Evolutionary conservation across 352 stramenopile genomes (phyloP).

Genomic region (Pythium plurisporium): DNA sequence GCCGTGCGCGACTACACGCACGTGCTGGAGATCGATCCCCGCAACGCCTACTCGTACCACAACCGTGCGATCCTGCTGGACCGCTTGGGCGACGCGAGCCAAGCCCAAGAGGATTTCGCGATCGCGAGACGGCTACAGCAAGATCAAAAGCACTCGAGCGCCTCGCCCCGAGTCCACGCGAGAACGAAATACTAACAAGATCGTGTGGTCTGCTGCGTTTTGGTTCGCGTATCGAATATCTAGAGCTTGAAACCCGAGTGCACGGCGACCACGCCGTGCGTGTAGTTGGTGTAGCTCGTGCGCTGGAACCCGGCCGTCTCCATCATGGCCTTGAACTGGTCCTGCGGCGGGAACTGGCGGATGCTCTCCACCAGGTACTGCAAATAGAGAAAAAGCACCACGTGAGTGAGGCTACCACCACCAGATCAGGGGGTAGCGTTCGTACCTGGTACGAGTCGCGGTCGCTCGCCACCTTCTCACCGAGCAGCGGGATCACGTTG

Average conservation of each 20-base stretch:
- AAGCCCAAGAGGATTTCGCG: slow-evolving; percentile 39
- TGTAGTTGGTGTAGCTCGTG: slow-evolving; percentile 96
- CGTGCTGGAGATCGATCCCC: slow-evolving; percentile 63
- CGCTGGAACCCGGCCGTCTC: slow-evolving; percentile 91
- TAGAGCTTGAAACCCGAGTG: slow-evolving; percentile 96
- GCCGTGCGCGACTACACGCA: slow-evolving; percentile 73
- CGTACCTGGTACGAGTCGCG: slow-evolving; percentile 93
- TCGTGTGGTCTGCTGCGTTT: neutral
- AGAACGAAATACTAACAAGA: neutral
- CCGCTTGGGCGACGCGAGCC: slow-evolving; percentile 47
- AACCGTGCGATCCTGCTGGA: slow-evolving; percentile 82
- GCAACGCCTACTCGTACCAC: slow-evolving; percentile 80
- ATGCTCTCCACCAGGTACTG: slow-evolving; percentile 99
- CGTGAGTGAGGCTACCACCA: neutral
- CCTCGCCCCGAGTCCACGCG: neutral
- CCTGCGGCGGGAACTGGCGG: slow-evolving; percentile 97
- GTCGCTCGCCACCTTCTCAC: slow-evolving; percentile 95
- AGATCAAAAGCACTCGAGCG: too few relatives aligned
- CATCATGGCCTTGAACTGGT: slow-evolving; percentile 95
- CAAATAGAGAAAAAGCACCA: neutral
- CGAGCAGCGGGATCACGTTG: slow-evolving; percentile 95
- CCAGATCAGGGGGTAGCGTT: neutral
- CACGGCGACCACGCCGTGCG: slow-evolving; percentile 95
- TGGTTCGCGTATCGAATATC: neutral
- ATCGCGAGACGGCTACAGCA: slow-evolving; percentile 17